Evolutionary conservation across 176 grass and related monocot genomes (phyloP).

Genomic region (Paspalum notatum): DNA sequence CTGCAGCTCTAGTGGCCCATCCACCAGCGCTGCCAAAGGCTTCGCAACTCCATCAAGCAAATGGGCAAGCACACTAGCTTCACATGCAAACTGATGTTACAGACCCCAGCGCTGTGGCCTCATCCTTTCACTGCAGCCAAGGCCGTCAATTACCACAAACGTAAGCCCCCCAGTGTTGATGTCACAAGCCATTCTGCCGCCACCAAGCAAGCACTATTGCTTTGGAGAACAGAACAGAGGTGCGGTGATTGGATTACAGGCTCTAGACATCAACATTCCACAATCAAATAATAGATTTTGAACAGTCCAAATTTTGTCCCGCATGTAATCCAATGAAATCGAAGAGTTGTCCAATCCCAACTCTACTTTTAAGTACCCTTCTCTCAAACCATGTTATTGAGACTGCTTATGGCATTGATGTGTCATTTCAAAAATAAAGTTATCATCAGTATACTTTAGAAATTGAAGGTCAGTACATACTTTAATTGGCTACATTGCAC

Average conservation of each 20-base stretch:
- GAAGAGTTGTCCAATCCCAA: no score
- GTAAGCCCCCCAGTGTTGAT: not conserved
- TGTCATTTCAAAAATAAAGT: not conserved
- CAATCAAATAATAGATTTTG: no score
- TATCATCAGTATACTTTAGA: not conserved
- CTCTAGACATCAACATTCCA: no score
- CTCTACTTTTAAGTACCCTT: slow-evolving; percentile 7
- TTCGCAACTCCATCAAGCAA: no score
- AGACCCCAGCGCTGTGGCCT: not conserved
- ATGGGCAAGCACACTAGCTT: not conserved
- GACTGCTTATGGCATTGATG: not conserved
- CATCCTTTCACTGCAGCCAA: not conserved
- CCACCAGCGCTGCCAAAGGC: not conserved
- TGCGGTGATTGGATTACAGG: no score
- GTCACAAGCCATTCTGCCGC: not conserved
- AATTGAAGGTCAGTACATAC: not conserved
- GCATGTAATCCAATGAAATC: no score
- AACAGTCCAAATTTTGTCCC: no score
- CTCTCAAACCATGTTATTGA: not conserved
- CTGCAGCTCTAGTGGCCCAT: not conserved
- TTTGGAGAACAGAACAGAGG: no score
- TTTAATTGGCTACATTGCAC: not conserved
- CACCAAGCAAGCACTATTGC: no score
- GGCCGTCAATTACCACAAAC: not conserved
- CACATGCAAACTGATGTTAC: not conserved